A percentile compares a stretch with the other conserved stretches of the same genome.
Conservation (phyloP, 208 protist species). For the Trypanosoma theileri region DNA sequence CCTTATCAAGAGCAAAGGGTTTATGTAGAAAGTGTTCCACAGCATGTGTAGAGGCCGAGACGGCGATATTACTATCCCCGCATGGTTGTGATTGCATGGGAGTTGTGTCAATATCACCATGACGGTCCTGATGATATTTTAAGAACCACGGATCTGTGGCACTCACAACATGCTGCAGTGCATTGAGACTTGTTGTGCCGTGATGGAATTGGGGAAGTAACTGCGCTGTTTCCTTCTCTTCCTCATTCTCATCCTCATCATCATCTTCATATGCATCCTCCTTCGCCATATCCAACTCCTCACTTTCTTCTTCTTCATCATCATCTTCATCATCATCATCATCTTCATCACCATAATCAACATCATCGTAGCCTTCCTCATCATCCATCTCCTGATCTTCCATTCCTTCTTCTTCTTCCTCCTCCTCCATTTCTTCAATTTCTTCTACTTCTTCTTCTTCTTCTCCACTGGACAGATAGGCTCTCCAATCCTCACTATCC, state of each 20-base stretch:
- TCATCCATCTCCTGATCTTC: constrained; percentile 18
- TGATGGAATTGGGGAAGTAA: constrained; percentile 27
- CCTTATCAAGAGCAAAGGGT: constrained; percentile 45
- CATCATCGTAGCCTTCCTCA: constrained; percentile 7
- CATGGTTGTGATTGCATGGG: constrained; percentile 35
- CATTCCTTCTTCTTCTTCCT: constrained; percentile 43
- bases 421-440: neutral
- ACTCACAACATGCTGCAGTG: constrained; percentile 34
- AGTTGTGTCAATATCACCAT: constrained; percentile 50
- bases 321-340: constrained; percentile 7
- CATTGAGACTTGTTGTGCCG: constrained; percentile 36
- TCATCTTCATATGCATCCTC: constrained; percentile 38
- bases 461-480: neutral
- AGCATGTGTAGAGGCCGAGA: constrained; percentile 51
- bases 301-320: constrained; percentile 25
- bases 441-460: constrained; percentile 36
- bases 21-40: constrained; percentile 46
- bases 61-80: constrained; percentile 41
- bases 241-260: constrained; percentile 29
- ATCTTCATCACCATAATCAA: constrained; percentile 27
- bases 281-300: constrained; percentile 27
- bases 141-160: constrained; percentile 52
- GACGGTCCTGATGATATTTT: constrained; percentile 67
- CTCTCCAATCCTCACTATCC: constrained; percentile 16
- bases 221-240: constrained; percentile 25